Evolutionary conservation across 108 stramenopile genomes (phyloP).

Genomic region (Nannochloropsis oceanica): DNA sequence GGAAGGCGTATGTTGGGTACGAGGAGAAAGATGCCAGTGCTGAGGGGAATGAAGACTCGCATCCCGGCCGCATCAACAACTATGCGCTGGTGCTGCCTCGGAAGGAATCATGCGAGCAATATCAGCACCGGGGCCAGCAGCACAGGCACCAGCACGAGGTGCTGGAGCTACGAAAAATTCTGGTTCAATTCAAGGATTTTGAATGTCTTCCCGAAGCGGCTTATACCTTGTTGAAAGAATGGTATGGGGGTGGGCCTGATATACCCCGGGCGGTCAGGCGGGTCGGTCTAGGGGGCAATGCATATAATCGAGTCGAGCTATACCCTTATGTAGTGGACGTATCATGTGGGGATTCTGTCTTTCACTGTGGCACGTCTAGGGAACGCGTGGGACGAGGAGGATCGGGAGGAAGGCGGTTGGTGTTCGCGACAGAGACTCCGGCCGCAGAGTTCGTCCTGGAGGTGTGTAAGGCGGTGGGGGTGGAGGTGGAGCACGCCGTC

Average conservation of each 20-base stretch:
- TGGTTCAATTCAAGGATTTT: slow-evolving; percentile 8
- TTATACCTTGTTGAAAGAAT: slow-evolving; percentile 11
- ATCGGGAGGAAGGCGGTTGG: neutral
- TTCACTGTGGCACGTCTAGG: neutral
- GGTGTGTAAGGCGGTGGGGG: neutral
- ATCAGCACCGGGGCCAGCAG: neutral
- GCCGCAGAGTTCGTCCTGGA: neutral
- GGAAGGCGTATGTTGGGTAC: neutral
- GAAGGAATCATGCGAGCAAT: no score
- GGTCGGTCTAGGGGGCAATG: neutral
- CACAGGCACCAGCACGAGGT: neutral
- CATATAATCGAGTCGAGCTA: neutral
- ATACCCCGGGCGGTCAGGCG: neutral
- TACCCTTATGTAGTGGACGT: neutral
- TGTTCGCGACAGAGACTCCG: neutral
- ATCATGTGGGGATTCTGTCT: neutral
- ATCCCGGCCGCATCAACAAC: neutral
- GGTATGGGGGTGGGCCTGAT: slow-evolving; percentile 17
- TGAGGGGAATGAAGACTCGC: neutral
- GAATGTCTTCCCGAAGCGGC: slow-evolving; percentile 1
- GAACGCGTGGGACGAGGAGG: neutral
- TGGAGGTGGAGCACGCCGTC: neutral
- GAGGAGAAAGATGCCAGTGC: neutral
- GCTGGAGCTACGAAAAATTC: neutral
- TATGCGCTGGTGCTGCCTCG: no score